phyloP scores from a whole-genome alignment of 257 asterid species.

The Galeopsis tetrahit region DNA sequence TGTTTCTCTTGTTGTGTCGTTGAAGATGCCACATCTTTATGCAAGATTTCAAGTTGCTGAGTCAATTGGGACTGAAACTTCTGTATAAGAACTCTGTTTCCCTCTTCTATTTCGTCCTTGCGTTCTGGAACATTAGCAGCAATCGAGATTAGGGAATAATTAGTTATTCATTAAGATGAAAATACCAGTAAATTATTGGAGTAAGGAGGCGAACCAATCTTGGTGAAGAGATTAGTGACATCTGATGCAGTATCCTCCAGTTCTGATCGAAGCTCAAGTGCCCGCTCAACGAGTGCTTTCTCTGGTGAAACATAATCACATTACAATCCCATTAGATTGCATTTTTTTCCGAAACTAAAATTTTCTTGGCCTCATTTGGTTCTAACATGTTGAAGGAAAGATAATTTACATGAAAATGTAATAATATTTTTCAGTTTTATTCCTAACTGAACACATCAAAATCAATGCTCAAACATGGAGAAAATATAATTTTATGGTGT shows the following conservation, averaged over 20 bases:
- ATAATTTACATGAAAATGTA: constrained; percentile 11
- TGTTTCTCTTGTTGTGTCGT: constrained; percentile 89
- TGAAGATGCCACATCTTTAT: constrained; percentile 82
- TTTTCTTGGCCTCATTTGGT: neutral
- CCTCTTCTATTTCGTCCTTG: constrained; percentile 93
- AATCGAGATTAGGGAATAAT: constrained; percentile 27
- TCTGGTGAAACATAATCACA: constrained; percentile 53
- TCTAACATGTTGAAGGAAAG: constrained; percentile 20
- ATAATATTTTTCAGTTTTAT: constrained; percentile 3
- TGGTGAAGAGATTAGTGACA: constrained; percentile 79
- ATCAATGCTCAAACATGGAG: constrained; percentile 20
- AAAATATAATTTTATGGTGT: neutral
- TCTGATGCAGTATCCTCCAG: constrained; percentile 91
- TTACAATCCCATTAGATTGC: constrained; percentile 21
- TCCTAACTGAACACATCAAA: neutral
- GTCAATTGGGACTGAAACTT: constrained; percentile 83
- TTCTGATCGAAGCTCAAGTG: constrained; percentile 89
- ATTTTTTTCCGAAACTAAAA: neutral
- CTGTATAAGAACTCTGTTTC: constrained; percentile 75
- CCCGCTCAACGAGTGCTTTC: constrained; percentile 86
- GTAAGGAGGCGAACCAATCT: constrained; percentile 74
- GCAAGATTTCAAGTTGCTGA: constrained; percentile 86
- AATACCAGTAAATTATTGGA: constrained; percentile 19
- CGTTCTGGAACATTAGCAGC: constrained; percentile 60
- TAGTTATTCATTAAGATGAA: neutral